phyloP scores from a whole-genome alignment of 768 basidiomycete genomes.

The Gymnopilus dilepis region DNA sequence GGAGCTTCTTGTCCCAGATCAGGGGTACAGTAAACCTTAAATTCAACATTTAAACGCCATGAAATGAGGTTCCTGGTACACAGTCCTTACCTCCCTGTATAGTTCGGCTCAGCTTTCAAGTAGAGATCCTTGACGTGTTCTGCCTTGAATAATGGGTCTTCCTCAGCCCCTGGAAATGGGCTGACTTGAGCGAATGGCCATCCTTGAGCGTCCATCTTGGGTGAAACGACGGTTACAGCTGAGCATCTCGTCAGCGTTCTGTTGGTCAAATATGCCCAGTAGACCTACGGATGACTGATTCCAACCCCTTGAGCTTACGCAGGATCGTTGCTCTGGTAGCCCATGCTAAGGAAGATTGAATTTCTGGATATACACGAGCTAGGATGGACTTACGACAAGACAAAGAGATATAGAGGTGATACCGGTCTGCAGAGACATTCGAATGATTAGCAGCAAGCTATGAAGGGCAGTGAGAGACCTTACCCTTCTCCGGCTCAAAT shows the following conservation, averaged over 20 bases:
- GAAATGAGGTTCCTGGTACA: too few species aligned
- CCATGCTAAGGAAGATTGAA: constrained; percentile 65
- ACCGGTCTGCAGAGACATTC: constrained; percentile 63
- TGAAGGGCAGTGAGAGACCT: not conserved
- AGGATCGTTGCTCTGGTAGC: constrained; percentile 90
- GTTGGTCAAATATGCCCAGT: not conserved
- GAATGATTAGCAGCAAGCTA: not conserved
- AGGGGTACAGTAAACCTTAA: constrained; percentile 88
- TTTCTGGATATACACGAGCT: not conserved
- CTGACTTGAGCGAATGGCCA: constrained; percentile 86
- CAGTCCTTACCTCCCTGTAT: constrained; percentile 61
- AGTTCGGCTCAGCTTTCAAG: constrained; percentile 71
- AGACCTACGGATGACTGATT: constrained; percentile 76
- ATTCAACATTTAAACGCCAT: too few species aligned
- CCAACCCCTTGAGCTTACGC: constrained; percentile 90
- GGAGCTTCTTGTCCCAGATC: constrained; percentile 89
- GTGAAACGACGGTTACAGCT: constrained; percentile 76
- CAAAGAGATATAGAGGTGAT: constrained; percentile 89
- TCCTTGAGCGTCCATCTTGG: constrained; percentile 80
- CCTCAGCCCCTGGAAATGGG: constrained; percentile 70
- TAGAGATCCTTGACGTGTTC: constrained; percentile 88
- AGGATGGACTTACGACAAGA: constrained; percentile 73
- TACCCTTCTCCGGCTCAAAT: constrained; percentile 76
- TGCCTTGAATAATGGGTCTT: constrained; percentile 72
- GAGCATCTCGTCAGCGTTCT: not conserved